These are phyloP conservation scores for Royoungia palumana DNA, from an alignment of 768 basidiomycete species.

Conservation along the genomic window DNA sequence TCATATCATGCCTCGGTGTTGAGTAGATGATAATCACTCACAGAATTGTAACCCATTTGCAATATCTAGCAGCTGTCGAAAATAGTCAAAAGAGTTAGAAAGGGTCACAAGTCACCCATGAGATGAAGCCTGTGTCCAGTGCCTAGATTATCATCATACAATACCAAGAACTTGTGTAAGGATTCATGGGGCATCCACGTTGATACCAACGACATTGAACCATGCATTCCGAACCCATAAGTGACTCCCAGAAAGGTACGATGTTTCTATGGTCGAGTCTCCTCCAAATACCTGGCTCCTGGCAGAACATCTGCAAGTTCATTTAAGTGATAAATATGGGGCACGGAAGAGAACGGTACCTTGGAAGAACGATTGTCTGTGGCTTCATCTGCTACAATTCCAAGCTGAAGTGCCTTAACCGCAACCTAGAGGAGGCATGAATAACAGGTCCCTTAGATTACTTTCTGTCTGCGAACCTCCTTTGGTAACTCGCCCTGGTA, in stretches of 20 bases:
- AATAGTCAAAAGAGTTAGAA: not conserved
- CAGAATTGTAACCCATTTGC: not conserved
- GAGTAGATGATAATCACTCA: not conserved
- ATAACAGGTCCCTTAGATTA: not conserved
- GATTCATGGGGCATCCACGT: constrained; percentile 30
- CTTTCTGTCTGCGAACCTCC: constrained; percentile 2
- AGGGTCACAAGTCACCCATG: constrained; percentile 6
- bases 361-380: not conserved
- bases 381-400: not conserved
- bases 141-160: not conserved
- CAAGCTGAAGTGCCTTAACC: constrained; percentile 21
- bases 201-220: constrained; percentile 26
- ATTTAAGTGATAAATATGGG: rapidly evolving
- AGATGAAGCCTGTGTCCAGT: constrained; percentile 5
- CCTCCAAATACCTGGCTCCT: constrained; percentile 31
- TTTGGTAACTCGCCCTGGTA: not conserved
- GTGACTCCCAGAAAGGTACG: constrained; percentile 26
- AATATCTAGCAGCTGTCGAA: not conserved
- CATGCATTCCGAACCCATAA: constrained; percentile 23
- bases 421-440: constrained; percentile 14
- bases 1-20: too few species aligned
- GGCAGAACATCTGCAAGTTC: constrained; percentile 16
- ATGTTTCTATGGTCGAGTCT: constrained; percentile 23
- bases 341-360: constrained; percentile 2
- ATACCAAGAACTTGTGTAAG: constrained; percentile 17